phyloP scores from a whole-genome alignment of 345 rosid genomes.

The Eucalyptus sp. region DNA sequence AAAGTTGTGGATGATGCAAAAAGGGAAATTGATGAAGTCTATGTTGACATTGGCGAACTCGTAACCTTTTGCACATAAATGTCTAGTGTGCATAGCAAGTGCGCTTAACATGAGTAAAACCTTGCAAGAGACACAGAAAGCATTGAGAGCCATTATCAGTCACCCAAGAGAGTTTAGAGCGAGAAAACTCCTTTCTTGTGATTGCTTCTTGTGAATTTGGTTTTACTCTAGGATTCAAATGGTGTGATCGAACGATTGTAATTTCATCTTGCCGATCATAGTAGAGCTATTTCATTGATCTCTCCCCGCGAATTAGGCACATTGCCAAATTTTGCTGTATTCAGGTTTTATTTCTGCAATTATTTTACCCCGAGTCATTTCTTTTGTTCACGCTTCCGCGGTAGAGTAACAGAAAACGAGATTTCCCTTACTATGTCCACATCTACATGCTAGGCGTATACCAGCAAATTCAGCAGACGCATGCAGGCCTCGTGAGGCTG shows the following conservation, averaged over 20 bases:
- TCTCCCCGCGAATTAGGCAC: not conserved
- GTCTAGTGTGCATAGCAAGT: not conserved
- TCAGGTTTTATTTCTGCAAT: not conserved
- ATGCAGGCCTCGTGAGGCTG: not conserved
- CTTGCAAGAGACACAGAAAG: not conserved
- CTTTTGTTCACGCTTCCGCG: not conserved
- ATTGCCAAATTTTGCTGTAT: not conserved
- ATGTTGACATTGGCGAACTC: not conserved
- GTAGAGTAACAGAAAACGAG: not conserved
- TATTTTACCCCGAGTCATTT: not conserved
- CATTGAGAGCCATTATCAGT: not conserved
- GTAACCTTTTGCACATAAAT: not conserved
- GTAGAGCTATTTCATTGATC: not conserved
- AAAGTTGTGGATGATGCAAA: not conserved
- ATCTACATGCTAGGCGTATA: not conserved
- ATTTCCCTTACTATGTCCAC: not conserved
- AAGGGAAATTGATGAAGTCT: not conserved
- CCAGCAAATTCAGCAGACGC: conserved; percentile 2
- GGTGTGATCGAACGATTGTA: not conserved
- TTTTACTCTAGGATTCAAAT: not conserved
- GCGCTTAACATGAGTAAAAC: not conserved
- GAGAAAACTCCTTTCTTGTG: not conserved
- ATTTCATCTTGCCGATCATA: not conserved
- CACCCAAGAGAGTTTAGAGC: not conserved
- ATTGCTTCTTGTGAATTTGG: not conserved